Evolutionary conservation across 208 protist genomes (phyloP).

Genomic region (Porcisia hertigi): DNA sequence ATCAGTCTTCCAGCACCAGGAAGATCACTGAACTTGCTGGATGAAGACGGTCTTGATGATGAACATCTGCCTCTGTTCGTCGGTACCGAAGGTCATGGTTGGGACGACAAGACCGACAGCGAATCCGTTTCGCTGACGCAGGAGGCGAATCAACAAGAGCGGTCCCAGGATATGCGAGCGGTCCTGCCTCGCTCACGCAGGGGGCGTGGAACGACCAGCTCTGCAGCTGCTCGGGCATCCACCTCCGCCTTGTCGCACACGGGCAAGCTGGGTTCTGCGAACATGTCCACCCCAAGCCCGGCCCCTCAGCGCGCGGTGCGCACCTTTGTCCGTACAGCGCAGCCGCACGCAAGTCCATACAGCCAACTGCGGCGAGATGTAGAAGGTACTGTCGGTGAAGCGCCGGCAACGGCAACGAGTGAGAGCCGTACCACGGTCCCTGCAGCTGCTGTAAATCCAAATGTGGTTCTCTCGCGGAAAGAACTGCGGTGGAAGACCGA

Average conservation of each 20-base stretch:
- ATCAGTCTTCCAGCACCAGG: conserved; percentile 24
- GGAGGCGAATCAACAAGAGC: conserved; percentile 34
- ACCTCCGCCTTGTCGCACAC: neutral
- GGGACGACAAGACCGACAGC: neutral
- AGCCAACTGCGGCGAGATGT: conserved; percentile 35
- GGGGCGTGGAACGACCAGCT: neutral
- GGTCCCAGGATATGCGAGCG: conserved; percentile 16
- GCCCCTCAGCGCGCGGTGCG: conserved; percentile 4
- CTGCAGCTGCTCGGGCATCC: neutral
- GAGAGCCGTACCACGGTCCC: neutral
- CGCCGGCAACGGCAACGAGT: neutral
- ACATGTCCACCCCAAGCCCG: conserved; percentile 2
- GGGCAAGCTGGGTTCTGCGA: neutral
- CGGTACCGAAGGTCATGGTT: neutral
- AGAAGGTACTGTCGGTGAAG: neutral
- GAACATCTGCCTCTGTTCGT: conserved; percentile 26
- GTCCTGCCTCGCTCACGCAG: conserved; percentile 16
- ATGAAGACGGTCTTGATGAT: conserved; percentile 32
- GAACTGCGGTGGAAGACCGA: conserved; percentile 28
- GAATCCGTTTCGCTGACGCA: conserved; percentile 30
- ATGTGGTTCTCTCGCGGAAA: conserved; percentile 17
- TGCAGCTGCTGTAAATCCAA: neutral
- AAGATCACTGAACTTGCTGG: conserved; percentile 33
- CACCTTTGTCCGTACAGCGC: neutral
- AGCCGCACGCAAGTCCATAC: conserved; percentile 23